Evolutionary conservation across 2,329 filamentous ascomycete species (phyloP).

Genomic region (Ophiostoma sp.): DNA sequence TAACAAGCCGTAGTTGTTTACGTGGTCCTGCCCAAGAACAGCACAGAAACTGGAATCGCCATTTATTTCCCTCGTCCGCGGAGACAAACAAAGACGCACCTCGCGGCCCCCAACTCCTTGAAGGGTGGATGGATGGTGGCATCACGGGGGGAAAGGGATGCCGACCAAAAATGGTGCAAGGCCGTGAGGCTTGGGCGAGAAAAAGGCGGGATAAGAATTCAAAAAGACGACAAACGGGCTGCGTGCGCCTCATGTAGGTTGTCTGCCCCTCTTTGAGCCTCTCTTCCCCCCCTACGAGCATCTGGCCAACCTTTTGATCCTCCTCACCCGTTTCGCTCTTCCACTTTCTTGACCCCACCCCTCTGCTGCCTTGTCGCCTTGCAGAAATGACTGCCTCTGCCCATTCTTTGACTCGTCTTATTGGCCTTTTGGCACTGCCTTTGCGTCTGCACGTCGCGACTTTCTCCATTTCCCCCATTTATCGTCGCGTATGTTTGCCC

Average conservation of each 20-base stretch:
- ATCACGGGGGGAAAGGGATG: neutral
- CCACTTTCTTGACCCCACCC: neutral
- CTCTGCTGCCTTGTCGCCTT: neutral
- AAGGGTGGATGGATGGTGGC: neutral
- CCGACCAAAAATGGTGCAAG: neutral
- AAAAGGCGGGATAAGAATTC: neutral
- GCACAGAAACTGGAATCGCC: no score
- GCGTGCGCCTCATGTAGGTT: neutral
- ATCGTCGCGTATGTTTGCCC: neutral
- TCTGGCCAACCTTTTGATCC: neutral
- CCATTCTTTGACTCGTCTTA: neutral
- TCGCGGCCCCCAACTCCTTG: neutral
- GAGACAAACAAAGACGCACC: neutral
- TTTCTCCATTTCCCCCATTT: neutral
- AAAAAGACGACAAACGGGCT: neutral
- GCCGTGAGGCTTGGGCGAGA: neutral
- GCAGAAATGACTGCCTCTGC: neutral
- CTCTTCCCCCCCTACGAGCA: neutral
- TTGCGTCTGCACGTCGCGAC: neutral
- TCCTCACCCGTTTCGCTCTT: neutral
- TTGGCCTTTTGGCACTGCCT: neutral
- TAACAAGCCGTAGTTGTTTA: neutral
- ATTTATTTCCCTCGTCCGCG: no score
- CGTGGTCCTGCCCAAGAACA: no score
- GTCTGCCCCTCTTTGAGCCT: constrained; percentile 9